Evolutionary conservation across 192 early-diverging fungal species (phyloP).

Genomic region (Backusella macrospora): DNA sequence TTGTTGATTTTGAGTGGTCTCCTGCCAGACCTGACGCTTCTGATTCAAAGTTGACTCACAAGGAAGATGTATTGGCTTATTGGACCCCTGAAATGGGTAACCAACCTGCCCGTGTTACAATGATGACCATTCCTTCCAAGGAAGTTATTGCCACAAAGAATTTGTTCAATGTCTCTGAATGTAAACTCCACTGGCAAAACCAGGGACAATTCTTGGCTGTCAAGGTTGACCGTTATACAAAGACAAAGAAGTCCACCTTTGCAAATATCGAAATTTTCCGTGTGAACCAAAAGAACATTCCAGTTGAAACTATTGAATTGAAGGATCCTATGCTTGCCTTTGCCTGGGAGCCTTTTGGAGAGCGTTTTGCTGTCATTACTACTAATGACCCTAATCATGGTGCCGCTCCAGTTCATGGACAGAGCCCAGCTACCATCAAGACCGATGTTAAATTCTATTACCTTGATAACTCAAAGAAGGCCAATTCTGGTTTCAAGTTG

Average conservation of each 20-base stretch:
- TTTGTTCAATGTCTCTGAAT: constrained; percentile 90
- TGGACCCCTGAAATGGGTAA: constrained; percentile 96
- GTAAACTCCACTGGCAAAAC: constrained; percentile 90
- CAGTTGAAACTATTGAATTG: constrained; percentile 94
- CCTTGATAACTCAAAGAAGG: constrained; percentile 67
- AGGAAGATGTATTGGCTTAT: constrained; percentile 81
- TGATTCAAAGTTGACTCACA: constrained; percentile 40
- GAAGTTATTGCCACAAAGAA: constrained; percentile 95
- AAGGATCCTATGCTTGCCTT: constrained; percentile 78
- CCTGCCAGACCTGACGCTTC: constrained; percentile 48
- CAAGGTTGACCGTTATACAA: constrained; percentile 85
- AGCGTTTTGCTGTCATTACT: constrained; percentile 87
- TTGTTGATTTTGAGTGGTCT: constrained; percentile 79
- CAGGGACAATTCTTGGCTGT: constrained; percentile 89
- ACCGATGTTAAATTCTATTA: constrained; percentile 82
- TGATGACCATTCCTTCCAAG: constrained; percentile 79
- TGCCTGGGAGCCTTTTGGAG: constrained; percentile 93
- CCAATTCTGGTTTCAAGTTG: constrained; percentile 73
- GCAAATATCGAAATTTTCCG: constrained; percentile 96
- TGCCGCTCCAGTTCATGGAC: constrained; percentile 55
- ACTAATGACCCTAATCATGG: constrained; percentile 69
- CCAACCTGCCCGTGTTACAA: constrained; percentile 93
- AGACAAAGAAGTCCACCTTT: constrained; percentile 87
- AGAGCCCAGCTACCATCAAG: constrained; percentile 55
- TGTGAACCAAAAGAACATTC: constrained; percentile 86